Conservation (phyloP, 2,329 filamentous ascomycete genomes). For the Colletotrichum liaoningense region DNA sequence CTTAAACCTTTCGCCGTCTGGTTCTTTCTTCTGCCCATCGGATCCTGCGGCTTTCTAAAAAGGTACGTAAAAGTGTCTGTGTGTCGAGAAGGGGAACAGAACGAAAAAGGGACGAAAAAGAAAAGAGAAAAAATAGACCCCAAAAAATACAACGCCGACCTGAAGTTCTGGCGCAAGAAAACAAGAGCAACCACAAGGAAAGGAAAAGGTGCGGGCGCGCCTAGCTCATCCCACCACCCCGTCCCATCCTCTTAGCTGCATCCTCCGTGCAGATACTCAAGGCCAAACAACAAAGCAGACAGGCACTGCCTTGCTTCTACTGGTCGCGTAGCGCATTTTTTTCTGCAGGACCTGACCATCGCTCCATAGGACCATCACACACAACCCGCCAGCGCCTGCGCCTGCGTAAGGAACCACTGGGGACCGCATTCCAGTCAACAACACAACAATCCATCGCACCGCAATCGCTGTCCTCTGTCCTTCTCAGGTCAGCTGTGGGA, state of each 20-base stretch:
- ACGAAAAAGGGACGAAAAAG: neutral
- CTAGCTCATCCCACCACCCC: slow-evolving; percentile 30
- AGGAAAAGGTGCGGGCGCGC: slow-evolving; percentile 18
- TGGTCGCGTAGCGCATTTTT: slow-evolving; percentile 25
- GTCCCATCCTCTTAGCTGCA: slow-evolving; percentile 28
- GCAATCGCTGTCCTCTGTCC: neutral
- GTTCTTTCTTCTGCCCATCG: slow-evolving; percentile 9
- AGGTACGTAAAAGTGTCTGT: slow-evolving; percentile 1
- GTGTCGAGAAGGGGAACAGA: neutral
- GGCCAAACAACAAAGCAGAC: slow-evolving; percentile 33
- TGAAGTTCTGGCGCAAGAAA: slow-evolving; percentile 4
- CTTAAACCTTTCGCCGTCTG: slow-evolving; percentile 6
- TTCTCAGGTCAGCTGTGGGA: slow-evolving; percentile 4
- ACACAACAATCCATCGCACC: slow-evolving; percentile 20
- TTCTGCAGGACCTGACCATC: neutral
- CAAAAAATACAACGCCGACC: slow-evolving; percentile 4
- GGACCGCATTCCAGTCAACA: slow-evolving; percentile 34
- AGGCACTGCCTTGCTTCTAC: slow-evolving; percentile 29
- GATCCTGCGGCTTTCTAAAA: neutral
- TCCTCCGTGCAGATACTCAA: slow-evolving; percentile 13
- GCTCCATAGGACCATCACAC: slow-evolving; percentile 11
- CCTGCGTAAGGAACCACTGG: slow-evolving; percentile 21
- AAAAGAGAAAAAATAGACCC: neutral
- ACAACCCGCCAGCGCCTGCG: neutral
- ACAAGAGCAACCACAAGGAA: neutral